Evolutionary conservation across 2,329 filamentous ascomycete genomes (phyloP), one percentile per base, ranked within the genome.

Genomic region (Xylariomycetidae sp.): DNA sequence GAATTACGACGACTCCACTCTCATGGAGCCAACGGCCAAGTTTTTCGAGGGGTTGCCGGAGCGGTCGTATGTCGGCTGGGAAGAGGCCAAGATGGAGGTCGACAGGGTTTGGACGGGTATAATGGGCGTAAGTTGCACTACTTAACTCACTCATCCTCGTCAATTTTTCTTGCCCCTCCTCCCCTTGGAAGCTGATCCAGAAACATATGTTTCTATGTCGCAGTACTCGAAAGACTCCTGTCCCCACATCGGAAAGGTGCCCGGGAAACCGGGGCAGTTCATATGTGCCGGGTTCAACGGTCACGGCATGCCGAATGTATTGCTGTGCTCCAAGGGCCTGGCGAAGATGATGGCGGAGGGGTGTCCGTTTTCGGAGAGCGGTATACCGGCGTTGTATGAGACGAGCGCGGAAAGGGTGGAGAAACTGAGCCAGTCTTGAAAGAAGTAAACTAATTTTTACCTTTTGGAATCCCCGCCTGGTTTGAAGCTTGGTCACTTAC

Each of bases 11-110:
- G 72, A 76, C 44, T 53, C 57, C 5, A 54, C 51, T 4, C 44
- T 67, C 4, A 67, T 77, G n/a, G 56, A 61, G 4, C 40, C 52
- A 0, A 64, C 64, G 0, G 54, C 55, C 20, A 31, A 51, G 16
- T 67, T 73, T 45, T 75, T 71, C 40, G 56, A 66, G 15, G 56
- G 56, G 0, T 70, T 69, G 34, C 73, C 74, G 63, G 64, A 67
- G 38, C 49, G 58, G 5, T 59, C 60, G 30, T 73, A 72, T 34
- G 49, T 40, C 1, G 70, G 70, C 1, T 76, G 70, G 71, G 65
- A 72, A 30, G 42, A 61, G 3, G 64, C 54, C 14, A 54, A 51
- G 4, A 65, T 62, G 4, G 31, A 50, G 30, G 42, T 53, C 2
- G 49, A 53, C 16, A 45, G 47, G 1, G 41, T 63, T 2, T 65